Percentiles rank a stretch among this genome's conserved stretches.
Conservation (phyloP, 495 filamentous ascomycete species). For the Aspergillus funiculosus region DNA sequence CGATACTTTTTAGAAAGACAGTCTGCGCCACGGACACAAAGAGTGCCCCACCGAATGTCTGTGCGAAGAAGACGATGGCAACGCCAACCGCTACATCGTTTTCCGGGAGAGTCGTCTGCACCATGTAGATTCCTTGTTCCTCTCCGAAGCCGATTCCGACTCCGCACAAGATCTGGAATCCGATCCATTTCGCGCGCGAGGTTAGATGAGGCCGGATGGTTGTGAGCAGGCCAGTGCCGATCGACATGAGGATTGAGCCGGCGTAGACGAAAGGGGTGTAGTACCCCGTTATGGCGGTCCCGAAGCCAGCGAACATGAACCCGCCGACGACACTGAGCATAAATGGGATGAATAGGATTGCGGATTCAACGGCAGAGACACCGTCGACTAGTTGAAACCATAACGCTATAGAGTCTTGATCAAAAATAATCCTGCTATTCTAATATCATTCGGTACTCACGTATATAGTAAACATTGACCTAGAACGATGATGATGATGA, state of each 20-base stretch:
- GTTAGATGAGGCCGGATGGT: not conserved
- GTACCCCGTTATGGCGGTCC: constrained; percentile 51
- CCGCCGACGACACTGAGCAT: constrained; percentile 18
- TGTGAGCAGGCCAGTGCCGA: constrained; percentile 54
- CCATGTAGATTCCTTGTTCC: not conserved
- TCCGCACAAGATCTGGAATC: not conserved
- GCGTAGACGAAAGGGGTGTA: constrained; percentile 58
- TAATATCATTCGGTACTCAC: too few relatives aligned
- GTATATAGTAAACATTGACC: too few relatives aligned
- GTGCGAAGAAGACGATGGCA: not conserved
- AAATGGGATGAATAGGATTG: constrained; percentile 24
- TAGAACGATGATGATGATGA: too few relatives aligned
- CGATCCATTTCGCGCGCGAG: not conserved
- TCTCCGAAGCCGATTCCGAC: not conserved
- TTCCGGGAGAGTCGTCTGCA: not conserved
- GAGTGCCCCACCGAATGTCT: not conserved
- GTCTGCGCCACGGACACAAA: not conserved
- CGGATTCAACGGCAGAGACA: constrained; percentile 50
- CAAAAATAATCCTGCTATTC: too few relatives aligned
- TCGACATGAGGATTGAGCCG: constrained; percentile 40
- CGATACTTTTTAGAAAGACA: too few relatives aligned
- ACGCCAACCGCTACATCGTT: not conserved
- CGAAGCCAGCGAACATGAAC: constrained; percentile 22
- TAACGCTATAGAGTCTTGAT: too few relatives aligned
- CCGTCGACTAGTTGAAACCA: constrained; percentile 64